Percentiles rank a stretch among this genome's conserved stretches.
These are phyloP conservation scores for Erythrophleum fordii DNA, from an alignment of 306 rosid species.

Conservation along the genomic window DNA sequence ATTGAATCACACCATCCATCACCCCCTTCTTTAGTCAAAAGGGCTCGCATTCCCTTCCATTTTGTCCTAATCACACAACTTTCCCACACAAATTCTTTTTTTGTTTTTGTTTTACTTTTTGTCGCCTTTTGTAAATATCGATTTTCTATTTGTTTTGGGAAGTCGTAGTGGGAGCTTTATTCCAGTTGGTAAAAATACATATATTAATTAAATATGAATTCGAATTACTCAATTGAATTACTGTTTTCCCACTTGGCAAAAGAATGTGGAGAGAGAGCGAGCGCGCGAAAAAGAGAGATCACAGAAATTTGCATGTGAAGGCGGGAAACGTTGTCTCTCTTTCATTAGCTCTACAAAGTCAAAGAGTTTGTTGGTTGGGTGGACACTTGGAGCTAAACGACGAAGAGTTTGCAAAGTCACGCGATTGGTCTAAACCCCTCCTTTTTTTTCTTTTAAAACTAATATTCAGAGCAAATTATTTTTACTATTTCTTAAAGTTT, in stretches of 20 bases:
- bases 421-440: slow-evolving; percentile 37
- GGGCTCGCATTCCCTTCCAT: slow-evolving; percentile 1
- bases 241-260: neutral
- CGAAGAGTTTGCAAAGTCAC: slow-evolving; percentile 48
- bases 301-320: slow-evolving; percentile 34
- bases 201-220: neutral
- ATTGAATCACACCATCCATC: neutral
- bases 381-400: slow-evolving; percentile 44
- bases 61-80: slow-evolving; percentile 10
- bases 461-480: no score
- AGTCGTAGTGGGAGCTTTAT: slow-evolving; percentile 16
- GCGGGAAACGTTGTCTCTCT: slow-evolving; percentile 45
- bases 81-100: neutral
- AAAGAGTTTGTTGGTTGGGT: slow-evolving; percentile 60
- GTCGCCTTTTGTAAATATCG: neutral
- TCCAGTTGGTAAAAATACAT: neutral
- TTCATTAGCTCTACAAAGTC: slow-evolving; percentile 46
- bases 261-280: slow-evolving; percentile 3
- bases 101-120: neutral
- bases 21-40: slow-evolving; percentile 40
- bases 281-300: neutral
- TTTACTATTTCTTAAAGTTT: no score
- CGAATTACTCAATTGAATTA: neutral
- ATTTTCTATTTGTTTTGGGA: slow-evolving; percentile 14
- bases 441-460: neutral